Evolutionary conservation across 2,329 filamentous ascomycete species (phyloP), one percentile per base, ranked within the genome.

Genomic region (Penicillium italicum): DNA sequence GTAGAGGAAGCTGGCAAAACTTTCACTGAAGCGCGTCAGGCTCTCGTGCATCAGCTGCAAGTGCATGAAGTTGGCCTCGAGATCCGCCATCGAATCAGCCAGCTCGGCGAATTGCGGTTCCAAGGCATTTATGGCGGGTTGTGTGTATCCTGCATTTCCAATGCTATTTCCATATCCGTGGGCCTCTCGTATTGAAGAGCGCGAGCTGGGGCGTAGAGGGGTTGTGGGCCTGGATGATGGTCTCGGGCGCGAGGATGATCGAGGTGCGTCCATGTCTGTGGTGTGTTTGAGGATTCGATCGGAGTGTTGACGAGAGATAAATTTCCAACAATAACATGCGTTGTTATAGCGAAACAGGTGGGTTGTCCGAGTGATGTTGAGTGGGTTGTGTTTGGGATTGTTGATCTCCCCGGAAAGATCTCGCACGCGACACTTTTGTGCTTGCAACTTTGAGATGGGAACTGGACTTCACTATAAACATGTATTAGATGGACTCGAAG

Each of bases 21-120:
- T 95, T 80, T 99, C 94, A 74, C 88, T 93, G 75, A 99, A 99
- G 26, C 94, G 85, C 24, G 90, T 85, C 63, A 99, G 76, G 68
- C 90, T 96, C 78, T 97, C 93, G 70, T 99, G 91, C 87, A 99
- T 95, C 60, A 97, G 79, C 74, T 97, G 93, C 63, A 99, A 86
- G 72, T 97, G 91, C 87, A 96, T 91, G 79, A 97, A 91, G 73
- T 99, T 97, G 58, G 91, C 90, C 78, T 99, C 94, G 10, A 99
- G 83, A 67, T 97, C 94, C 24, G 91, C 91, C 85, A 97, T 92
- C 56, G 89, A 88, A 73, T 99, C 94, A 10, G 90, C 89, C 2
- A 99, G 82, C 76, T 99, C 94, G 14, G 91, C 91, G 73, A 99
- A 97, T 14, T 89, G 88, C 0, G 91, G 90, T 71, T 97, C 92